Evolutionary conservation across 305 asterid species (phyloP), one percentile per base, ranked within the genome.

Genomic region (Solanum hybrid): DNA sequence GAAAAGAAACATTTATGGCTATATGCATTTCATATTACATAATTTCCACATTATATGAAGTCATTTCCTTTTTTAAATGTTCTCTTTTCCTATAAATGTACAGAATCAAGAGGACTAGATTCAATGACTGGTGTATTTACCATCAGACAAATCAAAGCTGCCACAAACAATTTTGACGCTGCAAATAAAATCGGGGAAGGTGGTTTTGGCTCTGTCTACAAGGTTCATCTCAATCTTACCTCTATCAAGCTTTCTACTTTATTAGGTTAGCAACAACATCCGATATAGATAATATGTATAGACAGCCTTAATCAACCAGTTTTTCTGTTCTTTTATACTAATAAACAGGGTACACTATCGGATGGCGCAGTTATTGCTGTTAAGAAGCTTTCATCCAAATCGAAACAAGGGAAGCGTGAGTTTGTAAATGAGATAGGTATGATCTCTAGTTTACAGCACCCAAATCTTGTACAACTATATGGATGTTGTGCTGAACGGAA

Each of bases 141-240:
- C n/a, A 91, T 95, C 57, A 92, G 92, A 89, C 96, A 96, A 90
- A 92, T 96, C 26, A 95, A 92, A 93, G 96, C 95, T 77, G 98
- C 97, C 29, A 96, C 98, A 26, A 91, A 94, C 61, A 94, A 96
- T 90, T 95, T 95, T 84, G 95, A 95, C 91, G 92, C 93, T 6
- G 93, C 94, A 75, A 95, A 95, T 89, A 96, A 96, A 91, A 94
- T 95, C 51, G 99, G 98, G 92, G 99, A 96, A 93, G 99, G 99
- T 91, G 98, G 99, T 86, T 96, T 96, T 90, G 99, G 99, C 28
- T 90, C 96, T 6, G 98, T 96, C 22, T 95, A 91, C 94, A 95
- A 94, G 97, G 99, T 95, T 67, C 12, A 18, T 77, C 51, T 18
- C 76, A 46, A 11, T 28, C 64, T 80, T 28, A 37, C 12, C 11